Conservation (phyloP, 768 basidiomycete genomes). For the Calocera viscosa region DNA sequence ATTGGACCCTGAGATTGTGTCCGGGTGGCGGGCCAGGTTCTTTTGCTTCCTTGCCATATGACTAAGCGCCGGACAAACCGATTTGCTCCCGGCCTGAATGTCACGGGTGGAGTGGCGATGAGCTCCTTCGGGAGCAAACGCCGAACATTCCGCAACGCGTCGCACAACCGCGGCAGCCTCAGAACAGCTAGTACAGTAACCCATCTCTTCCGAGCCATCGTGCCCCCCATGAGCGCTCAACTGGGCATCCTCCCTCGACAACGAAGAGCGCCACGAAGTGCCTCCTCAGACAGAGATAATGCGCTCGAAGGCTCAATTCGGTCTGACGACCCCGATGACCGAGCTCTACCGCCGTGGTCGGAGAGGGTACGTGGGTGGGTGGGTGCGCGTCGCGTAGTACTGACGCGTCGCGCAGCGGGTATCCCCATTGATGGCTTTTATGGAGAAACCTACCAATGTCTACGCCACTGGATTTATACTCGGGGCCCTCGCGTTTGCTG, state of each 20-base stretch:
- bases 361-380: not conserved
- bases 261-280: not conserved
- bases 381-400: not conserved
- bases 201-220: not conserved
- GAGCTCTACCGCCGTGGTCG: not conserved
- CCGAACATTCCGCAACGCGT: not conserved
- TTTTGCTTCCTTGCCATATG: too few species aligned
- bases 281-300: not conserved
- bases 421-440: not conserved
- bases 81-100: too few species aligned
- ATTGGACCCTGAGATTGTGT: too few species aligned
- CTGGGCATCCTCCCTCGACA: not conserved
- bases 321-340: not conserved
- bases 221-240: not conserved
- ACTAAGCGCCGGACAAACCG: too few species aligned
- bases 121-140: not conserved
- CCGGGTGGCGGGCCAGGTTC: too few species aligned
- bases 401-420: not conserved
- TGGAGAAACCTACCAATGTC: not conserved
- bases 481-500: slow-evolving; percentile 63
- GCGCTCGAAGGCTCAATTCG: not conserved
- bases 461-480: slow-evolving; percentile 13
- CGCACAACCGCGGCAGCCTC: not conserved
- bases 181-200: not conserved
- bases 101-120: not conserved